Evolutionary conservation across 1,139 yeast genomes (phyloP), one percentile per base, ranked within the genome.

Genomic region (Protomyces pachydermus): DNA sequence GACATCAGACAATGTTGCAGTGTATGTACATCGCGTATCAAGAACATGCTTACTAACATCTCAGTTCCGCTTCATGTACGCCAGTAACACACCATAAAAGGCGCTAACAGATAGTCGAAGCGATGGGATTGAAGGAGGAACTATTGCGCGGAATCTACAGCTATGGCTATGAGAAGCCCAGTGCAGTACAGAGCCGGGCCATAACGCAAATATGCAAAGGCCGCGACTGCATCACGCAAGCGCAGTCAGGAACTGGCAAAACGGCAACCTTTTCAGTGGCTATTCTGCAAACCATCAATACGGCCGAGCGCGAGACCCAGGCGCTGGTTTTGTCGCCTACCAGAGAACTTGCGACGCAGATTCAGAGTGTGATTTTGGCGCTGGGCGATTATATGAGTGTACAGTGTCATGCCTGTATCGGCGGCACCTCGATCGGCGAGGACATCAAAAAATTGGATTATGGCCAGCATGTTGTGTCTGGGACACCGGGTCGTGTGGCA

Each of bases 241-340:
- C 98, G 72, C 98, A 93, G 84, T 91, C 98, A 65, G 98, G 98
- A 86, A 93, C 98, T 71, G 98, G 98, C 86, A 93, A 93, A 83
- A 93, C 98, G 69, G 98, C 98, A 75, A 93, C 98, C 71, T 93
- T 93, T 86, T 87, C 98, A 78, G 91, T 93, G 74, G 88, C 97
- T 74, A 93, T 96, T 74, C 84, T 93, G 78, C 97, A 66, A 23
- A 61, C 88, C 82, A 85, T 88, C 71, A 91, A 87, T 77, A 68
- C 68, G n/a, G 65, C 68, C 45, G 62, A 70, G 23, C 68, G 71
- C 23, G 71, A 82, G 76, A 87, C 95, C 73, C 96, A 88, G 80
- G 95, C 97, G 73, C 84, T 93, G 79, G 91, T 93, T 75, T 84
- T 93, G 77, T 96, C 97, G 69, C 98, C 98, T 77, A 93, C 98